A percentile compares a stretch with the other conserved stretches of the same genome.
phyloP scores from a whole-genome alignment of 768 basidiomycete genomes.

The Amanita muscaria region DNA sequence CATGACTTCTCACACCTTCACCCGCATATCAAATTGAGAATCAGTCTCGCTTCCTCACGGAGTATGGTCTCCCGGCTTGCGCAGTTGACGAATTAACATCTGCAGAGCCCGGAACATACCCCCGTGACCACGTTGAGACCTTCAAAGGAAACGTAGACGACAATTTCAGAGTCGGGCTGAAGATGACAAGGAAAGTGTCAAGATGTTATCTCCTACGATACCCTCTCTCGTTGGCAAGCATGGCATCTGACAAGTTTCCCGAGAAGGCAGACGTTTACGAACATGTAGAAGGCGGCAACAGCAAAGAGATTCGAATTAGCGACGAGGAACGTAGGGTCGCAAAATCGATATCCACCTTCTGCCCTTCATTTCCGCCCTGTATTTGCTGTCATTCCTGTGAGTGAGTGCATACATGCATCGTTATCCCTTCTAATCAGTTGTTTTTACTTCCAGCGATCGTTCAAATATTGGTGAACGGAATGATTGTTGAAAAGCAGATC shows the following conservation, averaged over 20 bases:
- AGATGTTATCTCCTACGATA: constrained; percentile 46
- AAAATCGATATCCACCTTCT: constrained; percentile 38
- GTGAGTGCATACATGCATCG: constrained; percentile 10
- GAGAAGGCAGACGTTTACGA: neutral
- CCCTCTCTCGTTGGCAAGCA: neutral
- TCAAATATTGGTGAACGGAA: constrained; percentile 17
- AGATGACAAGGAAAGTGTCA: constrained; percentile 89
- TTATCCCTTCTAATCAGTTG: neutral
- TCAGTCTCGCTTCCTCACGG: no score
- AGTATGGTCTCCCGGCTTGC: no score
- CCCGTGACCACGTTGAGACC: constrained; percentile 83
- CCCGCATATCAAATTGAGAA: no score
- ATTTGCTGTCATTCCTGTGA: constrained; percentile 39
- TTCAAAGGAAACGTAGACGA: constrained; percentile 98
- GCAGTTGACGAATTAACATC: no score
- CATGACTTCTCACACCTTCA: no score
- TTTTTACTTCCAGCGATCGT: constrained; percentile 15
- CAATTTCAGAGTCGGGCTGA: constrained; percentile 86
- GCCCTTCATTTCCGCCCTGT: constrained; percentile 35
- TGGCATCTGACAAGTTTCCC: neutral
- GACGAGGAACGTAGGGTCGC: constrained; percentile 24
- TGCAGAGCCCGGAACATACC: no score
- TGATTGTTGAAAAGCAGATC: no score
- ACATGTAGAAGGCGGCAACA: neutral
- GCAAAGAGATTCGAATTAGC: no score